Percentiles rank a stretch among this genome's conserved stretches.
Conservation (phyloP, 2,329 filamentous ascomycete species). For the Alternaria tenuissima region DNA sequence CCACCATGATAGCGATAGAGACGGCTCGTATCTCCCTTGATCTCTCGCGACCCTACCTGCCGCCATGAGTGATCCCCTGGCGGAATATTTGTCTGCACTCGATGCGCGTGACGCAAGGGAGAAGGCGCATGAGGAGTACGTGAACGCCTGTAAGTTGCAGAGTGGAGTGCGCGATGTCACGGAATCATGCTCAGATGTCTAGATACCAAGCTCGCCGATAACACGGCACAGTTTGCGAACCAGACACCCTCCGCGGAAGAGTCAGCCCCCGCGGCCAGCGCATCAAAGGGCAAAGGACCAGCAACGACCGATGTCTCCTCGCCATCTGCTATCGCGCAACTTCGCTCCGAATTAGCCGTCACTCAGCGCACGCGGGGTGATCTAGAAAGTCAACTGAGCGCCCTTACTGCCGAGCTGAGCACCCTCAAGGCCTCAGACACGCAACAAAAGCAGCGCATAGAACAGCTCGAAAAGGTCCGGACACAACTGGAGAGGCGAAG, state of each 20-base stretch:
- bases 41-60: conserved; percentile 22
- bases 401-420: conserved; percentile 69
- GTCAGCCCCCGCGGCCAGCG: conserved; percentile 26
- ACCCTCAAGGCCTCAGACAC: conserved; percentile 67
- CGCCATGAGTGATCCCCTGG: conserved; percentile 75
- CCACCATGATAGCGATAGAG: conserved; percentile 32
- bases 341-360: conserved; percentile 72
- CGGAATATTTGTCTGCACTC: conserved; percentile 80
- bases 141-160: conserved; percentile 74
- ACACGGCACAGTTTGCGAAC: conserved; percentile 45
- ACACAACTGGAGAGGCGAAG: conserved; percentile 70
- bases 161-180: not conserved
- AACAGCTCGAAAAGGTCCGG: conserved; percentile 69
- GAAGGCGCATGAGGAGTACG: conserved; percentile 70
- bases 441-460: conserved; percentile 68
- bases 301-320: conserved; percentile 21
- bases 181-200: conserved; percentile 18
- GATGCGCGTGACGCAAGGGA: conserved; percentile 75
- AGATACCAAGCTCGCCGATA: conserved; percentile 59
- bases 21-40: not conserved
- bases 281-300: conserved; percentile 33
- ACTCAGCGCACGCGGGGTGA: conserved; percentile 77
- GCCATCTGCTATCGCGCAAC: conserved; percentile 40
- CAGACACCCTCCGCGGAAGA: conserved; percentile 32
- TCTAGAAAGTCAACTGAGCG: conserved; percentile 69